Base-by-base conservation (phyloP, 768 basidiomycete species). In the Omphalotus guepiniiformis region DNA sequence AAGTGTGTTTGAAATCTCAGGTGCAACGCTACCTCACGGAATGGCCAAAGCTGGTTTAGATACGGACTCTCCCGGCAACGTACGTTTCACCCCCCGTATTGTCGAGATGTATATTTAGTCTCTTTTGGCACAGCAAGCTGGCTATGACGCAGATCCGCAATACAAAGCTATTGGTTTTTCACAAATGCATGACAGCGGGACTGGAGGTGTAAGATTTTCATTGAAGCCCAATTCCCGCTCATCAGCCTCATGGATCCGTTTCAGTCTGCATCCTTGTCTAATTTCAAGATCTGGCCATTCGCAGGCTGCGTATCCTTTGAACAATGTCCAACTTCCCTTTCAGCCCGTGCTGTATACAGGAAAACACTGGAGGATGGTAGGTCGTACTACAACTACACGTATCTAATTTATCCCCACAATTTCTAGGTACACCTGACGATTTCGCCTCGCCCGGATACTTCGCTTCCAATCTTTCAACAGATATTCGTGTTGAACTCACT, bases 21-120 rank as follows among this genome's bases (percentile, higher is more conserved):
- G 82, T 35, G 81, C 79, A 0, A 83, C 79, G 2, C 55, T 81
- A 18, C 83, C 83, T 2, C 81, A 83, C 62, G 82, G 83, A n/a
- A 80, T 83, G 82, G 72, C 77, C 13, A 85, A 85, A 64, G 73
- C 67, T 2, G 82, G 82, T 6, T 76, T 83, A 74, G 82, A 85
- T 55, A 83, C 81, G 0, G 78, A 83, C 54, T 80, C 80, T 11
- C 78, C 80, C 2, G 77, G 73, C 55, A 79, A 79, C 57, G 80
- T 80, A 53, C 27, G 70, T 41, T 23, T 35, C 22, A 26, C 35
- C 11, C 23, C 15, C 35, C 19, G 36, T 26, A 13, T 30, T 26
- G 7, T 18, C 36, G 22, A 21, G 11, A 22, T 39, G 39, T 15
- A 18, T 15, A 15, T 15, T 47, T 21, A 39, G 3, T 23, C 37